phyloP scores from a whole-genome alignment of 169 alveolate species.

The Plasmodium sp. region DNA sequence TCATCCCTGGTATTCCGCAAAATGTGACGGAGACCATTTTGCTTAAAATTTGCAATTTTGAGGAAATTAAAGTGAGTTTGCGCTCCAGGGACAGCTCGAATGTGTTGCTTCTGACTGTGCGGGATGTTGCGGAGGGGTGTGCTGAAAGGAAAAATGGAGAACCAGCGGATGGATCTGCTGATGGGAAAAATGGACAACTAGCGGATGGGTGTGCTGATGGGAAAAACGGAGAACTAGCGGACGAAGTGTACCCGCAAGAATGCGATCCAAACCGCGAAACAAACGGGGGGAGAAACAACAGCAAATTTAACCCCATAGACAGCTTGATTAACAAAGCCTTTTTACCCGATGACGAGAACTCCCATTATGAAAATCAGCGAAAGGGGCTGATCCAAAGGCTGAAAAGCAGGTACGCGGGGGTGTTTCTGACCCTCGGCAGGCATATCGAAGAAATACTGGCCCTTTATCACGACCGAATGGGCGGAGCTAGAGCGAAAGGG shows the following conservation, averaged over 20 bases:
- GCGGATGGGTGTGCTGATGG: neutral
- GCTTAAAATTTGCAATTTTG: conserved; percentile 67
- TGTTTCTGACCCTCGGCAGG: conserved; percentile 7
- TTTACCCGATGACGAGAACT: neutral
- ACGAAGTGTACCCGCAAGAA: neutral
- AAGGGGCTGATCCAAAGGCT: conserved; percentile 15
- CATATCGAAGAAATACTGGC: conserved; percentile 44
- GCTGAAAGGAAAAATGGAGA: neutral
- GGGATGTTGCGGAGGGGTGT: neutral
- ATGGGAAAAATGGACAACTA: neutral
- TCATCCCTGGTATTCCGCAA: conserved; percentile 47
- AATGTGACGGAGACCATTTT: conserved; percentile 18
- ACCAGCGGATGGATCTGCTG: neutral
- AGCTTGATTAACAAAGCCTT: conserved; percentile 21
- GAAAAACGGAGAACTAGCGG: neutral
- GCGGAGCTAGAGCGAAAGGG: neutral
- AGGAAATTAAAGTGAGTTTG: conserved; percentile 42
- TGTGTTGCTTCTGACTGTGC: conserved; percentile 23
- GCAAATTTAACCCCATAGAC: conserved; percentile 14
- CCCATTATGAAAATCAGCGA: conserved; percentile 24
- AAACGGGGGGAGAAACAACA: neutral
- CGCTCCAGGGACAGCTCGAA: conserved; percentile 2
- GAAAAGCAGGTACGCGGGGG: conserved; percentile 3
- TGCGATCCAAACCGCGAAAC: neutral
- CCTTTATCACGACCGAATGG: neutral